A percentile compares a stretch with the other conserved stretches of the same genome.
Conservation (phyloP, 2,329 filamentous ascomycete genomes). For the Xylariaceae sp. region DNA sequence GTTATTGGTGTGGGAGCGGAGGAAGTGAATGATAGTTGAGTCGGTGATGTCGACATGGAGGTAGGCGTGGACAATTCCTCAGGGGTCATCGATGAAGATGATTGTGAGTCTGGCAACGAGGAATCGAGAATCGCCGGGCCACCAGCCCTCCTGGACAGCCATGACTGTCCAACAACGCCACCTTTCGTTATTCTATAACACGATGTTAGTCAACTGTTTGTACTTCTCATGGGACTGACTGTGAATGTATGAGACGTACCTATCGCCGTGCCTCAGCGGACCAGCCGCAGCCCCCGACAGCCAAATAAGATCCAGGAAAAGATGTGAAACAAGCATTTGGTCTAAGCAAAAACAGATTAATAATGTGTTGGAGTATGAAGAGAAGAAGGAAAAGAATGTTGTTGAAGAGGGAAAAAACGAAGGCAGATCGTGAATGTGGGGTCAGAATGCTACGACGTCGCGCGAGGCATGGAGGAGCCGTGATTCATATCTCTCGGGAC, state of each 20-base stretch:
- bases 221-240: neutral
- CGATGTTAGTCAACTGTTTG: constrained; percentile 20
- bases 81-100: constrained; percentile 5
- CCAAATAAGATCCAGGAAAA: constrained; percentile 29
- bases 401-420: constrained; percentile 17
- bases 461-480: constrained; percentile 15
- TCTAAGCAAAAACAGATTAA: constrained; percentile 3
- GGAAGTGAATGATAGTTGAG: neutral
- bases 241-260: constrained; percentile 21
- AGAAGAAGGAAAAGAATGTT: constrained; percentile 15
- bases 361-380: constrained; percentile 6
- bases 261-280: constrained; percentile 28
- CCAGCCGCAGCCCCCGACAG: constrained; percentile 31
- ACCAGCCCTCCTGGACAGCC: constrained; percentile 21
- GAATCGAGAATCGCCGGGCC: constrained; percentile 16
- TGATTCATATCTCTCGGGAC: constrained; percentile 25
- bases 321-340: constrained; percentile 28
- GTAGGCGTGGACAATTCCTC: constrained; percentile 6
- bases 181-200: constrained; percentile 22
- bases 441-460: constrained; percentile 13
- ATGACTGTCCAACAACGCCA: constrained; percentile 17
- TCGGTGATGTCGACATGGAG: neutral
- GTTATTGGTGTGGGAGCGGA: neutral
- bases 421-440: constrained; percentile 11
- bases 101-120: constrained; percentile 7